These are phyloP conservation scores for Teratosphaeria zuluensis DNA, from an alignment of 2,329 filamentous ascomycete species.

Conservation along the genomic window DNA sequence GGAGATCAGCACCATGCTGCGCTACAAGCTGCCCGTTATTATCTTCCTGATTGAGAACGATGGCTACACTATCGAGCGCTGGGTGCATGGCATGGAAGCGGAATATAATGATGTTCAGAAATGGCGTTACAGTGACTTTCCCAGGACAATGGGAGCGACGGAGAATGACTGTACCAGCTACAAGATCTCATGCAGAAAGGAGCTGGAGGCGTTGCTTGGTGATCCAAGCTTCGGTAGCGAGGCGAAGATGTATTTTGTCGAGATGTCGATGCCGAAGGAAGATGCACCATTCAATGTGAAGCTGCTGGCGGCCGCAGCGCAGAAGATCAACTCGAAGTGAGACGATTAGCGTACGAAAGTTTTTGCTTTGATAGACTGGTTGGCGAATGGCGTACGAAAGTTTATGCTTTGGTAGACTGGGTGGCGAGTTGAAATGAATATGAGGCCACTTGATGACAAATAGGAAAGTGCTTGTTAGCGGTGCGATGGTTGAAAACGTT, in stretches of 20 bases:
- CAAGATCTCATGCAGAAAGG: constrained; percentile 50
- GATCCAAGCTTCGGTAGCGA: constrained; percentile 37
- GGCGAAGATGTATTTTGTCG: neutral
- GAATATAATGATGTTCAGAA: constrained; percentile 41
- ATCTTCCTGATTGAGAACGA: constrained; percentile 34
- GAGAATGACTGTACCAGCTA: constrained; percentile 54
- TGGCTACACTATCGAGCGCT: constrained; percentile 37
- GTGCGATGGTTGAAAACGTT: neutral
- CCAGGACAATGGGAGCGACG: constrained; percentile 56
- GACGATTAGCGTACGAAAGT: neutral
- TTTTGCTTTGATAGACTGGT: neutral
- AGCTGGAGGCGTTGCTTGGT: constrained; percentile 56
- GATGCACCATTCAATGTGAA: neutral
- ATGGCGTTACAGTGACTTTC: constrained; percentile 30
- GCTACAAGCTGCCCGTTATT: constrained; percentile 20
- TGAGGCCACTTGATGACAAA: too few relatives aligned
- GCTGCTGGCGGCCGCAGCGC: neutral
- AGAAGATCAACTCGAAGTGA: neutral
- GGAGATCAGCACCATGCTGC: constrained; percentile 52
- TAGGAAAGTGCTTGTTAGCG: too few relatives aligned
- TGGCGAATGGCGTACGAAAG: too few relatives aligned
- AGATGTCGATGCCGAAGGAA: neutral
- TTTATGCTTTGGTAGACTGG: too few relatives aligned
- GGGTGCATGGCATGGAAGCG: constrained; percentile 45
- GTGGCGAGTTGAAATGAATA: too few relatives aligned